Evolutionary conservation across 768 basidiomycete species (phyloP), one percentile per base, ranked within the genome.

Genomic region (Termitomyces sp.): DNA sequence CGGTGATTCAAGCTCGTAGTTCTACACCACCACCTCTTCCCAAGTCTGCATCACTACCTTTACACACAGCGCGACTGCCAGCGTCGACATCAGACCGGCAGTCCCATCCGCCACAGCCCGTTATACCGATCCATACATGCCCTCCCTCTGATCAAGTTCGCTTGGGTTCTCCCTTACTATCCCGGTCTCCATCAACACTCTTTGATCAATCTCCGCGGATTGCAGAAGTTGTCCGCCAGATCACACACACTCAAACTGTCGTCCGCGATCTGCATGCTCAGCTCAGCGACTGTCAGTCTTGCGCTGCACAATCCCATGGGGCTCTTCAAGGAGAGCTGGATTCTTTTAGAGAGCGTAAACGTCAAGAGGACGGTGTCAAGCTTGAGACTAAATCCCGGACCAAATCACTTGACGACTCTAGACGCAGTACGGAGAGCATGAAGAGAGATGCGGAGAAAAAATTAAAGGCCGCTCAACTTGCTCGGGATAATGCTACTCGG

Each of bases 371-470:
- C 62, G 75, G 76, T 3, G 80, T 82, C 22, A 82, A 91, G 49
- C 70, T 80, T 22, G 94, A 97, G 65, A 73, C 91, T 52, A 94
- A 93, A 69, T 69, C 79, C n/a, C 85, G 87, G 46, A 90, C 89
- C 45, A 96, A 95, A 71, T 68, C 76, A 2, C 74, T 98, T 2
- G 96, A 99, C 61, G 96, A 99, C 67, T 74, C 83, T 51, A 90
- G 88, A 70, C 86, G 96, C 31, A 75, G 75, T 27, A 92, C 94
- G 11, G 97, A 99, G 70, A 76, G 81, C 48, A 70, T 76, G 49
- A 89, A 85, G 66, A 80, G 85, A 42, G 95, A 98, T 44, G 92
- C 88, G 4, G 96, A 98, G 71, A 94, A 91, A 75, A 86, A 86
- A 61, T 77, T 95, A 56, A 89, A 85, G 63, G 75, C 78, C n/a